Evolutionary conservation across 78 protist species (phyloP), one percentile per base, ranked within the genome.

Genomic region (Emiliania huxleyi): DNA sequence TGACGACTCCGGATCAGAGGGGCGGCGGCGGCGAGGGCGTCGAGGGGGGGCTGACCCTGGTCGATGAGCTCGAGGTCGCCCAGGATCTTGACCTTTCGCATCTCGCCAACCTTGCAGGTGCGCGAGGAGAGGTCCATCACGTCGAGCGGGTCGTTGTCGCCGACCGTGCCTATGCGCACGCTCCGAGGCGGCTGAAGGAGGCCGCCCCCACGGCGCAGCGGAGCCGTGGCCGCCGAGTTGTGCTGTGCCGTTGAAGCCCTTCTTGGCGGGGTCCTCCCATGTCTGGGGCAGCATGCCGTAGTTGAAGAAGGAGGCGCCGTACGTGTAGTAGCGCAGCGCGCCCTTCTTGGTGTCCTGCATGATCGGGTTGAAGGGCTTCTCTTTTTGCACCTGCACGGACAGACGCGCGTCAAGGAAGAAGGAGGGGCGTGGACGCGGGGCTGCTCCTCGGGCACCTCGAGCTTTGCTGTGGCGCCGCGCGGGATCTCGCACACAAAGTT

Each of bases 201-300:
- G n/a, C n/a, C n/a, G n/a, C n/a, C n/a, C n/a, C n/a, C n/a, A n/a
- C n/a, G n/a, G n/a, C n/a, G n/a, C n/a, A n/a, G n/a, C n/a, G n/a
- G n/a, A n/a, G n/a, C n/a, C n/a, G 69, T 91, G 2, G n/a, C n/a
- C n/a, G n/a, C n/a, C n/a, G n/a, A n/a, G n/a, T n/a, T n/a, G n/a
- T n/a, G n/a, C n/a, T n/a, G n/a, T n/a, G 62, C 87, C 87, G 43
- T 56, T 91, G 44, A 23, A 23, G 69, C 85, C 94, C 42, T 8
- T 37, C 46, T 2, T 0, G 1, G 40, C 49, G 35, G 91, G 77
- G 92, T 93, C 91, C 85, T 93, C 94, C 94, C 94, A 93, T 22
- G 94, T 93, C 75, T 93, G 94, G 38, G 94, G 94, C 37, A 93
- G 77, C 94, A 93, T 52, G n/a, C 94, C 94, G 56, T 93, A 85